Evolutionary conservation across 805 yeast genomes (phyloP), one percentile per base, ranked within the genome.

Genomic region (Sugiyamaella smithiae): DNA sequence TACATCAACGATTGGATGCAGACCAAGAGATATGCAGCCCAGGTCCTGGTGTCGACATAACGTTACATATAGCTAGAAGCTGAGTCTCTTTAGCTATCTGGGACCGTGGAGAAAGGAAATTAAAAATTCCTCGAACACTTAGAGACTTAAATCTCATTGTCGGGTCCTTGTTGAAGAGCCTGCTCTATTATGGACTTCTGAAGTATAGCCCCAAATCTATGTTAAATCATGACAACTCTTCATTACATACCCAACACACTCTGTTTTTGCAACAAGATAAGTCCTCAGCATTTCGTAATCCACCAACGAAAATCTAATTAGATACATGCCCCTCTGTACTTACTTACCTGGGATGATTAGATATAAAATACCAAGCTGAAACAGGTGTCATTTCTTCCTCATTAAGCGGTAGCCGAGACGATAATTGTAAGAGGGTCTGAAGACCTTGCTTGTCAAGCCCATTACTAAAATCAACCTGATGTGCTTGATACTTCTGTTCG

Each of bases 381-480:
- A 44, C 47, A 9, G 47, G 47, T 26, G 47, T 44, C 47, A 44
- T 44, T 35, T 44, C 47, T n/a, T 19, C 14, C 22, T 44, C 47
- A 20, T 35, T 35, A n/a, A 44, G n/a, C 14, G 47, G 40, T 4
- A 44, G 31, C 19, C 36, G 33, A 7, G 47, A 44, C 5, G 43
- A 33, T 20, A 44, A 32, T 26, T 7, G 22, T 5, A 44, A 16
- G n/a, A 44, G 23, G 14, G 22, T 23, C 41, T 14, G 12, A 24
- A 44, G 28, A 32, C 22, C 17, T n/a, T 23, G 22, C 12, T 16
- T 17, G 19, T 44, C 42, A 38, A 6, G 23, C 43, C 17, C 20
- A 14, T 41, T 17, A 8, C 23, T 24, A 11, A 28, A 11, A 23
- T 29, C 43, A 7, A n/a, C 14, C 23, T 44, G 47, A 26, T 26